Conservation (phyloP, 2,329 filamentous ascomycete species). For the Colletotrichum chlorophyti region DNA sequence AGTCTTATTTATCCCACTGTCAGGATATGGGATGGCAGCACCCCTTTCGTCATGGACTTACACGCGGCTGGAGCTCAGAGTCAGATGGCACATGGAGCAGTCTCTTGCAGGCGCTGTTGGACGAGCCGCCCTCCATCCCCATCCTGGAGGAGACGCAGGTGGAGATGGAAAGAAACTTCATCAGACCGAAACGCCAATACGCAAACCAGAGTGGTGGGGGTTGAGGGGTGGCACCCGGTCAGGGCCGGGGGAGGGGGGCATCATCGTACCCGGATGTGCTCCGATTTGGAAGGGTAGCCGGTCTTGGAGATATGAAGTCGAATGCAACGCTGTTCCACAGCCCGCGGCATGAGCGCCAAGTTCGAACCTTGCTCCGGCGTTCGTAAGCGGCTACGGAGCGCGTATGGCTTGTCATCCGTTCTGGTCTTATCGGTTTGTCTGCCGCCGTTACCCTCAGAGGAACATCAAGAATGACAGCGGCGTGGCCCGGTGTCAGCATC, state of each 20-base stretch:
- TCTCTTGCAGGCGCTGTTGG: not conserved
- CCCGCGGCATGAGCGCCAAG: not conserved
- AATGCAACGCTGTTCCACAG: conserved; percentile 1
- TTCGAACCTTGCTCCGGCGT: no score
- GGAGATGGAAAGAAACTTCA: conserved; percentile 9
- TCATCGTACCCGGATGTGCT: conserved; percentile 9
- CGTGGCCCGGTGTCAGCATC: no score
- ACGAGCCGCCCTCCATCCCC: conserved; percentile 9
- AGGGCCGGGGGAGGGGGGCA: conserved; percentile 15
- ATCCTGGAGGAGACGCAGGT: not conserved
- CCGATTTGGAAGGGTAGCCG: conserved; percentile 21
- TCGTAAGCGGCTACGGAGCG: not conserved
- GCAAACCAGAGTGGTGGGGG: conserved; percentile 18
- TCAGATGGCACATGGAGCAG: no score
- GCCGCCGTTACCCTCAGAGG: not conserved
- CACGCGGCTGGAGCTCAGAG: no score
- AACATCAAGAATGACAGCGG: no score
- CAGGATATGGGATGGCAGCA: not conserved
- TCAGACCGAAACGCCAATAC: conserved; percentile 25
- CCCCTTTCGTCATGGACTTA: not conserved
- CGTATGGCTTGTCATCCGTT: no score
- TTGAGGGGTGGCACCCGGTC: conserved; percentile 15
- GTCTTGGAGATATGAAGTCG: conserved; percentile 18
- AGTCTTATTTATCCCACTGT: conserved; percentile 15
- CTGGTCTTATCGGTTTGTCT: no score